Evolutionary conservation across 2,329 filamentous ascomycete species (phyloP).

Genomic region (Colletotrichum chlorophyti): DNA sequence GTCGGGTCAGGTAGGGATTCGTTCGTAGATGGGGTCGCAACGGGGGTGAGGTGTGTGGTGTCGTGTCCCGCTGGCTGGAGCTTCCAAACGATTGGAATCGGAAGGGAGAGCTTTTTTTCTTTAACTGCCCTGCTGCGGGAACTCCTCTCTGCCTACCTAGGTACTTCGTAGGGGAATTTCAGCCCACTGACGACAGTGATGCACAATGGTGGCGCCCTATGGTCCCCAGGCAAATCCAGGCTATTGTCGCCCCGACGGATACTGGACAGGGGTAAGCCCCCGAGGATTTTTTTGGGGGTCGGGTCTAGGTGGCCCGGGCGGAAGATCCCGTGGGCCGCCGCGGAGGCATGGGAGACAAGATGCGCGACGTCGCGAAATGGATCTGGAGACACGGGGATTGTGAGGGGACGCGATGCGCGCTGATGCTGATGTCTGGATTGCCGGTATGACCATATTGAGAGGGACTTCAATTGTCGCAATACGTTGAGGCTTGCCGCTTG

Average conservation of each 20-base stretch:
- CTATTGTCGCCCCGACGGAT: no score
- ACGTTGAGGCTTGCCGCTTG: neutral
- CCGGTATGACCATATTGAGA: neutral
- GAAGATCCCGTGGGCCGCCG: slow-evolving; percentile 26
- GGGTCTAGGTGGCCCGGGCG: slow-evolving; percentile 20
- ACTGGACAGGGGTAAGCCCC: slow-evolving; percentile 23
- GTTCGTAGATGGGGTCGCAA: slow-evolving; percentile 26
- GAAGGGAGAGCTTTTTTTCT: slow-evolving; percentile 12
- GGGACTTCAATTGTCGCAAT: neutral
- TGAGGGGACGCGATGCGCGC: slow-evolving; percentile 14
- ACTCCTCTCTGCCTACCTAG: no score
- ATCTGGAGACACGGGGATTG: no score
- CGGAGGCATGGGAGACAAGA: slow-evolving; percentile 8
- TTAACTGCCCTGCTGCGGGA: slow-evolving; percentile 8
- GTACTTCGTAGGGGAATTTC: no score
- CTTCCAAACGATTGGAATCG: slow-evolving; percentile 15
- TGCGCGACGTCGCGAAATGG: slow-evolving; percentile 23
- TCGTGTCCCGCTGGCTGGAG: slow-evolving; percentile 25
- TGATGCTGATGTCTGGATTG: neutral
- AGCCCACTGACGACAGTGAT: slow-evolving; percentile 23
- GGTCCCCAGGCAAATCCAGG: slow-evolving; percentile 15
- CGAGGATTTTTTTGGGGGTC: slow-evolving; percentile 19
- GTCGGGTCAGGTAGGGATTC: neutral
- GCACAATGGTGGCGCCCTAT: slow-evolving; percentile 2
- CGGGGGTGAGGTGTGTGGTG: slow-evolving; percentile 15